Evolutionary conservation across 768 basidiomycete genomes (phyloP).

Genomic region (Leccinum imitatum): DNA sequence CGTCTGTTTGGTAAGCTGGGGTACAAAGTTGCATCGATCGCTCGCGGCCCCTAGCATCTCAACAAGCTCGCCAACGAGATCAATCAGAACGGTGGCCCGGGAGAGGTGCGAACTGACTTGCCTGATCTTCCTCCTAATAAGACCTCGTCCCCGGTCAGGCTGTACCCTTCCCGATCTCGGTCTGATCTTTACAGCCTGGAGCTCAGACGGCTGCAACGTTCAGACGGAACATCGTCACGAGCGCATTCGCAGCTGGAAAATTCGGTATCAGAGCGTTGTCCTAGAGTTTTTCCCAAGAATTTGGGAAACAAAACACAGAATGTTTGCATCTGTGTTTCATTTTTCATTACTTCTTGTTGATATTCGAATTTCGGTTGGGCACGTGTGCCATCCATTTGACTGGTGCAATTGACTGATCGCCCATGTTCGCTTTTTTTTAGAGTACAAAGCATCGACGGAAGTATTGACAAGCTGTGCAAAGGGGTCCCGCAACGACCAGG

Average conservation of each 20-base stretch:
- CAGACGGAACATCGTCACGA: slow-evolving; percentile 56
- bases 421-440: no score
- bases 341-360: neutral
- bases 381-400: slow-evolving; percentile 44
- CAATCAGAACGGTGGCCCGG: slow-evolving; percentile 44
- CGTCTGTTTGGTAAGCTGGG: slow-evolving; percentile 57
- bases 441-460: slow-evolving; percentile 62
- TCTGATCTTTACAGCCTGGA: slow-evolving; percentile 64
- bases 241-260: slow-evolving; percentile 64
- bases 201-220: slow-evolving; percentile 55
- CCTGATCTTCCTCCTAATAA: neutral
- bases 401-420: neutral
- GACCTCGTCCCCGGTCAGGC: slow-evolving; percentile 39
- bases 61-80: slow-evolving; percentile 54
- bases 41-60: slow-evolving; percentile 55
- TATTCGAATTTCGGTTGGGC: slow-evolving; percentile 17
- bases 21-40: slow-evolving; percentile 65
- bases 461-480: slow-evolving; percentile 42
- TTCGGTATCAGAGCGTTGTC: slow-evolving; percentile 60
- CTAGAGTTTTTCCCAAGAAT: slow-evolving; percentile 74
- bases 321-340: slow-evolving; percentile 34
- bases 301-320: slow-evolving; percentile 72
- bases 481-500: slow-evolving; percentile 27
- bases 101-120: slow-evolving; percentile 42
- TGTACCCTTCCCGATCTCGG: slow-evolving; percentile 43